Evolutionary conservation across 2,329 filamentous ascomycete genomes (phyloP), one percentile per base, ranked within the genome.

Genomic region (Cordyceps fumosorosea): DNA sequence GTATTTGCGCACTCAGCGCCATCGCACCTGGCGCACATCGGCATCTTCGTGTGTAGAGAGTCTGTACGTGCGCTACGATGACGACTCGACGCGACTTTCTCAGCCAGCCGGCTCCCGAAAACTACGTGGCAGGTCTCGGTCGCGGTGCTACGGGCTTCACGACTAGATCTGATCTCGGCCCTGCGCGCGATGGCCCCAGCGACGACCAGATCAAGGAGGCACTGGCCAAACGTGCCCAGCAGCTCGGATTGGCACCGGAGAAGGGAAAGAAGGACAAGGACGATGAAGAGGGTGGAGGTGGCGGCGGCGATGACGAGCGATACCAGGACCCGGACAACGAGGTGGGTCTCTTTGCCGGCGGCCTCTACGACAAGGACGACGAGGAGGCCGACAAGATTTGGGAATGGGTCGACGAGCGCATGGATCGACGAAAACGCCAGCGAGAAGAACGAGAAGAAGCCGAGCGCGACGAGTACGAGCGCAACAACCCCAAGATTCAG

Each of bases 201-300:
- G 93, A 97, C 70, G 95, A 99, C 73, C 93, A 98, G 77, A 97
- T 99, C 78, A 97, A 98, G 75, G 95, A 96, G 75, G 93, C 91
- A 65, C 89, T 99, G 68, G 93, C 93, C 55, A 97, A 97, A 77
- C 88, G 96, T 69, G 93, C 95, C 8, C 90, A 91, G 62, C 86
- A 90, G 71, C 84, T 98, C 64, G 93, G 93, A 6, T 74, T 84
- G n/a, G 74, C 74, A 52, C 85, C 85, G 8, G 85, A 84, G 58
- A 84, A 87, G 62, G 89, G 90, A 65, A 84, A 84, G 65, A 86
- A 85, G 20, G 79, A 81, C 55, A 34, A 52, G 10, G 88, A 89
- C 61, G 87, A 89, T 56, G 85, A 89, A 20, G 87, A 89, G 42
- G 88, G 89, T 40, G 88, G 89, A 58, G 88, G 89, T 8, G 40